Evolutionary conservation across 768 basidiomycete genomes (phyloP).

Genomic region (Pilatotrama ljubarskyi): DNA sequence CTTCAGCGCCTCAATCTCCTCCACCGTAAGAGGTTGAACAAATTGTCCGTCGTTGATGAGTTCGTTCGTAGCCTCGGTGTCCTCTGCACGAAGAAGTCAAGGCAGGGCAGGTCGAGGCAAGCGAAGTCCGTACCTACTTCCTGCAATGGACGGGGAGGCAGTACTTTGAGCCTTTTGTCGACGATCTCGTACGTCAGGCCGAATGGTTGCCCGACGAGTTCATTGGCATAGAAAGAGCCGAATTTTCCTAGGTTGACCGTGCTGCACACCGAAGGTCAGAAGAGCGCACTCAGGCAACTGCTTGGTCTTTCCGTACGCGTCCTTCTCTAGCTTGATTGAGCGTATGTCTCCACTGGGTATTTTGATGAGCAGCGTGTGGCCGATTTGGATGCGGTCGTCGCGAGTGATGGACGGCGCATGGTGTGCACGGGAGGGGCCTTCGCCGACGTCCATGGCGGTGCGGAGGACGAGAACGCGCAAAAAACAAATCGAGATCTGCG

Average conservation of each 20-base stretch:
- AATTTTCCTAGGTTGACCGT: conserved; percentile 78
- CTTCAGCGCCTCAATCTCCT: conserved; percentile 84
- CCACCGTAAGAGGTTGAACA: conserved; percentile 79
- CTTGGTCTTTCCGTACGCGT: conserved; percentile 53
- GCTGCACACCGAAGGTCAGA: conserved; percentile 39
- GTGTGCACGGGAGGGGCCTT: conserved; percentile 23
- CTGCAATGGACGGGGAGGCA: conserved; percentile 64
- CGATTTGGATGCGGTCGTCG: conserved; percentile 51
- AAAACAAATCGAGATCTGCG: conserved; percentile 15
- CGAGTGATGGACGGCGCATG: conserved; percentile 7
- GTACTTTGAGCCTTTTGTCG: conserved; percentile 63
- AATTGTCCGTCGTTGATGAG: conserved; percentile 86
- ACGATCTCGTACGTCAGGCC: conserved; percentile 88
- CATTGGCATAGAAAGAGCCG: conserved; percentile 77
- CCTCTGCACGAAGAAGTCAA: conserved; percentile 56
- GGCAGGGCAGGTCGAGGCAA: not conserved
- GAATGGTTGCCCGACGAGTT: conserved; percentile 80
- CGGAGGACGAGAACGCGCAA: conserved; percentile 11
- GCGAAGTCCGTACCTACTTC: conserved; percentile 68
- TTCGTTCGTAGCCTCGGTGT: conserved; percentile 96
- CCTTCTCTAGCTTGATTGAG: conserved; percentile 68
- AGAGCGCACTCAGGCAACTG: conserved; percentile 2
- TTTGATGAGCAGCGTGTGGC: conserved; percentile 76
- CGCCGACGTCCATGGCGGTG: conserved; percentile 27
- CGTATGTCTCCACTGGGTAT: conserved; percentile 81